Base-by-base conservation (phyloP, 2,329 filamentous ascomycete species). In the Aspergillus jensenii region DNA sequence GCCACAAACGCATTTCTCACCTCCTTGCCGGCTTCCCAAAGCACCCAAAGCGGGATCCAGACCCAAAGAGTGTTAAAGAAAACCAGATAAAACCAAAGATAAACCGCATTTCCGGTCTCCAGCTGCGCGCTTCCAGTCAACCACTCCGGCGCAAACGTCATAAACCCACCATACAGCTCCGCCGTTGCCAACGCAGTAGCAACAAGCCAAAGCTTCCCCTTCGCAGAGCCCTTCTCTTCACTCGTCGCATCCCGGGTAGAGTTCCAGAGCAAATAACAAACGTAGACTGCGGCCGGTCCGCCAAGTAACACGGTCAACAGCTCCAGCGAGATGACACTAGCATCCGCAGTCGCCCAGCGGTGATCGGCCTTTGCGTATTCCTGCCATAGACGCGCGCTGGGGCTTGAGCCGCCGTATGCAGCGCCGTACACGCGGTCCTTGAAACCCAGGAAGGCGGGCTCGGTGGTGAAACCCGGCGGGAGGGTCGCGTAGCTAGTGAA, bases 71-170 rank as follows among this genome's bases (percentile, higher is more conserved):
- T 82, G 66, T 88, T 88, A 74, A 88, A 88, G 71, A 87, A 87
- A 59, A 82, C 71, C 61, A 88, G 71, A 65, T 88, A 88, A 11
- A 88, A 71, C 83, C 84, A 87, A 68, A 84, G 68, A 66, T 85
- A 87, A 71, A 88, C 84, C 62, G 80, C 83, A 61, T 87, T 85
- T 31, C 78, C 78, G 0, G 81, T 84, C 60, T 84, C 81, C 55
- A 88, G 72, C 65, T 84, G 83, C 15, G 80, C 74, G 47, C 76
- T 83, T 0, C 83, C 85, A 3, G 78, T 83, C 63, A 88, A 69
- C 85, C 85, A 88, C 68, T 88, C 85, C 35, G 85, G 85, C 41
- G 80, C 82, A 70, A 88, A 88, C 0, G 85, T 87, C 84, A 87
- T 87, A 68, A 82, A 87, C 1, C 75, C 78, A 6, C 85, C 85